These are phyloP conservation scores for Colletotrichum tofieldiae DNA, from an alignment of 2,329 filamentous ascomycete species.

Conservation along the genomic window DNA sequence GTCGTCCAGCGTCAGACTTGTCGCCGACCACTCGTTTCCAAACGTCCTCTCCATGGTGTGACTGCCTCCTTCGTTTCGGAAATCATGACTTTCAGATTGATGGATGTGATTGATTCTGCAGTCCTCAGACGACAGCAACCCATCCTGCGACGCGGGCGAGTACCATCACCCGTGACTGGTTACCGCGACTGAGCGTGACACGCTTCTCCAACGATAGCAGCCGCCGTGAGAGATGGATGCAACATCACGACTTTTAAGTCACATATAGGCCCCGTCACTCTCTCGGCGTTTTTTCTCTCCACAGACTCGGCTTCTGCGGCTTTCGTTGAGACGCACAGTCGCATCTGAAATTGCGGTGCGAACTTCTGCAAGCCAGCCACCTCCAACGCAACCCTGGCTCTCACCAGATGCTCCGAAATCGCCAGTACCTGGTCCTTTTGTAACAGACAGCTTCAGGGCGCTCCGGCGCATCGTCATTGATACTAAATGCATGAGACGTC, in stretches of 20 bases:
- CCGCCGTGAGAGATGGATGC: constrained; percentile 23
- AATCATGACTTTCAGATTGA: constrained; percentile 11
- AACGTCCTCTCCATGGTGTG: constrained; percentile 19
- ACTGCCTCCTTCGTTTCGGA: constrained; percentile 40
- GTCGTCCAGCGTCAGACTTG: constrained; percentile 19
- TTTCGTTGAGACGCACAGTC: constrained; percentile 7
- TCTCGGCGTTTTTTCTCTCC: neutral
- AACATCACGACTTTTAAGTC: constrained; percentile 17
- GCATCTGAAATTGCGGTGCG: neutral
- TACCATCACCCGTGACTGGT: constrained; percentile 2
- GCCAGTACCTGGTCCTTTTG: neutral
- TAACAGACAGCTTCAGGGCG: neutral
- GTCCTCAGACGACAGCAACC: constrained; percentile 14
- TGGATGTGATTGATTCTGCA: constrained; percentile 38
- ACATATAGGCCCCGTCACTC: constrained; percentile 35
- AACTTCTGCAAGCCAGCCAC: constrained; percentile 19
- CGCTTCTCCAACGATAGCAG: constrained; percentile 33
- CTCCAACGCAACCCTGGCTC: constrained; percentile 16
- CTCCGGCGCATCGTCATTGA: neutral
- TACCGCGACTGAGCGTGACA: constrained; percentile 29
- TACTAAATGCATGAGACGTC: neutral
- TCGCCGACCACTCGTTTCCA: constrained; percentile 37
- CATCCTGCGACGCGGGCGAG: constrained; percentile 22
- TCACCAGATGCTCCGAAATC: neutral
- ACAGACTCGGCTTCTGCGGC: neutral